Conservation (phyloP, 2,329 filamentous ascomycete genomes). For the Atkinsonella texensis region DNA sequence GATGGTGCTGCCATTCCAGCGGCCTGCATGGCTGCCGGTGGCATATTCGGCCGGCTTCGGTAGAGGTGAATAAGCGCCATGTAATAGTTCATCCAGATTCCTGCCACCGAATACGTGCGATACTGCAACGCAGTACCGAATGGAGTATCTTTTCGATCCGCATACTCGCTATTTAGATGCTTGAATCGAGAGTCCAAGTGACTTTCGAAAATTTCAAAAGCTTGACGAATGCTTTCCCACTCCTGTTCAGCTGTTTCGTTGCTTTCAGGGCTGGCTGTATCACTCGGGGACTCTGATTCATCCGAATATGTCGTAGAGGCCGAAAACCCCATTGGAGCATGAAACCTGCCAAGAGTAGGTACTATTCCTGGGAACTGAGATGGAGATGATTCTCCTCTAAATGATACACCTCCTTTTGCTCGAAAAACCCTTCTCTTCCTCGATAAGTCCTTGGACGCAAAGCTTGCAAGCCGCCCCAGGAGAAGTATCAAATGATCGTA, state of each 20-base stretch:
- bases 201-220: conserved; percentile 55
- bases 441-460: conserved; percentile 62
- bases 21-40: conserved; percentile 78
- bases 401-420: conserved; percentile 16
- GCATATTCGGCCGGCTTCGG: conserved; percentile 78
- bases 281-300: conserved; percentile 31
- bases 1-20: conserved; percentile 64
- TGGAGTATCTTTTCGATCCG: conserved; percentile 49
- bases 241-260: conserved; percentile 62
- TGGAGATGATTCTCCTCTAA: conserved; percentile 19
- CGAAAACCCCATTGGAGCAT: conserved; percentile 42
- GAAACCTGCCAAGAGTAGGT: conserved; percentile 37
- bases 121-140: conserved; percentile 78
- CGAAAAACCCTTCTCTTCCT: conserved; percentile 58
- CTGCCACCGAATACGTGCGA: conserved; percentile 74
- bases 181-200: conserved; percentile 66
- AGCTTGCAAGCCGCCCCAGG: conserved; percentile 67
- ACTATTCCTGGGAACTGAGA: conserved; percentile 45
- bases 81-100: conserved; percentile 79
- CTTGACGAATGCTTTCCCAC: conserved; percentile 63
- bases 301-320: conserved; percentile 34
- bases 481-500: conserved; percentile 80
- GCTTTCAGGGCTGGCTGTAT: conserved; percentile 48
- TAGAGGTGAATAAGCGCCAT: conserved; percentile 75
- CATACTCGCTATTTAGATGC: conserved; percentile 57